These are phyloP conservation scores for Globisporangium solare DNA, from an alignment of 352 stramenopile species.

Conservation along the genomic window DNA sequence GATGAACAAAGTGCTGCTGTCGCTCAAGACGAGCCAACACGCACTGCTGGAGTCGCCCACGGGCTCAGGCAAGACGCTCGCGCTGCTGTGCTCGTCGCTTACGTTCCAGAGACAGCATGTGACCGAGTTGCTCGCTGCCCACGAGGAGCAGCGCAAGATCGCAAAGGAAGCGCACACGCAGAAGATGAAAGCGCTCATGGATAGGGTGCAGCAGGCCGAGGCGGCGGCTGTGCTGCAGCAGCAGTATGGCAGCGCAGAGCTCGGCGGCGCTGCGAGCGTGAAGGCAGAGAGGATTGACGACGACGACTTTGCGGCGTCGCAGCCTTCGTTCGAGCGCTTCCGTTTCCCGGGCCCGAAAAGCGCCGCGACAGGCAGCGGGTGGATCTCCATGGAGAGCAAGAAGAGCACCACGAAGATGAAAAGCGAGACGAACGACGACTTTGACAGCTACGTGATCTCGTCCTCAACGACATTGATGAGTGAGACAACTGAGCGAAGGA, in stretches of 20 bases:
- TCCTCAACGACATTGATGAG: not conserved
- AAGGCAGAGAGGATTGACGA: conserved; percentile 23
- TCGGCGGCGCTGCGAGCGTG: not conserved
- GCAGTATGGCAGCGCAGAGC: not conserved
- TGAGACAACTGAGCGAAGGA: not conserved
- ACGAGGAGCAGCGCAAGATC: conserved; percentile 19
- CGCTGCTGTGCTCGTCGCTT: conserved; percentile 76
- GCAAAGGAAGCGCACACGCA: conserved; percentile 1
- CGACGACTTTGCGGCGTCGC: conserved; percentile 37
- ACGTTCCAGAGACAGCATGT: conserved; percentile 70
- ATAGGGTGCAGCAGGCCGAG: conserved; percentile 4
- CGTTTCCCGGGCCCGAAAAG: conserved; percentile 18
- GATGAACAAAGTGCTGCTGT: conserved; percentile 83
- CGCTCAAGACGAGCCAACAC: conserved; percentile 77
- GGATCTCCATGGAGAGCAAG: conserved; percentile 50
- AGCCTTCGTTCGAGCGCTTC: conserved; percentile 40
- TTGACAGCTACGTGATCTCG: conserved; percentile 1
- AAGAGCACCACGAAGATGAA: conserved; percentile 10
- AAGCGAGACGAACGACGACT: conserved; percentile 6
- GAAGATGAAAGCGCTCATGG: conserved; percentile 12
- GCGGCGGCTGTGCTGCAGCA: not conserved
- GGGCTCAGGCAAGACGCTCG: conserved; percentile 81
- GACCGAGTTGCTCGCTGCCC: conserved; percentile 27
- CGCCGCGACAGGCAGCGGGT: conserved; percentile 18
- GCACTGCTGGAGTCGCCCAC: conserved; percentile 83